Percentiles rank a stretch among this genome's conserved stretches.
Evolutionary conservation across 2,329 filamentous ascomycete genomes (phyloP).

Genomic region (Ophidiomyces ophidiicola): DNA sequence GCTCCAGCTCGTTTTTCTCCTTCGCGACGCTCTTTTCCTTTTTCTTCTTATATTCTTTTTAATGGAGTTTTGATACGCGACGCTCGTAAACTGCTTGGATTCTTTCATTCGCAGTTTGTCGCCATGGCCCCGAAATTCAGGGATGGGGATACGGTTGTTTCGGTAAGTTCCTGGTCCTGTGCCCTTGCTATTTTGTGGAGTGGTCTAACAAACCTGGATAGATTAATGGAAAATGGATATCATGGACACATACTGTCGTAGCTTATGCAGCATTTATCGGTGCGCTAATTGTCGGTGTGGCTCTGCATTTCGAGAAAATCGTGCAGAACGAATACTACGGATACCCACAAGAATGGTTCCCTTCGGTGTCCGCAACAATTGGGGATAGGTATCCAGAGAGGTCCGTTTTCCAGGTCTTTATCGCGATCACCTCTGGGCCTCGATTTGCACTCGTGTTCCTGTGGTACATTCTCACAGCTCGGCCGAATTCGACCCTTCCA

Average conservation of each 20-base stretch:
- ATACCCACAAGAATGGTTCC: constrained; percentile 92
- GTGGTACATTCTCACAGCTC: constrained; percentile 80
- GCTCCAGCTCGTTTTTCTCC: constrained; percentile 8
- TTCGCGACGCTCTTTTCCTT: constrained; percentile 14
- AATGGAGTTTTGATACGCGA: constrained; percentile 17
- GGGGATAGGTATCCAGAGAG: constrained; percentile 94
- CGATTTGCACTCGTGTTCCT: constrained; percentile 81
- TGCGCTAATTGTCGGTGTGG: constrained; percentile 67
- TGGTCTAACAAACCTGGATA: constrained; percentile 23
- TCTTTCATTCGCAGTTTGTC: constrained; percentile 20
- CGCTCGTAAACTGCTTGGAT: constrained; percentile 6
- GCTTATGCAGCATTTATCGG: constrained; percentile 79
- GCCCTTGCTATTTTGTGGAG: neutral
- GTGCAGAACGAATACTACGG: constrained; percentile 94
- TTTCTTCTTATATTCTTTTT: constrained; percentile 20
- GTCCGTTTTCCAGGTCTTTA: constrained; percentile 94
- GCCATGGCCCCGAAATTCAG: constrained; percentile 50
- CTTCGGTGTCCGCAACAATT: constrained; percentile 90
- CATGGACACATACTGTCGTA: constrained; percentile 70
- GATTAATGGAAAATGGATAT: constrained; percentile 81
- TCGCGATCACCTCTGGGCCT: constrained; percentile 88
- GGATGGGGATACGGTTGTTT: constrained; percentile 50
- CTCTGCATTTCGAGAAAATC: constrained; percentile 89
- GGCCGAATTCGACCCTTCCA: constrained; percentile 61
- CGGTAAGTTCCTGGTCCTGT: constrained; percentile 34